These are phyloP conservation scores for Durusdinium trenchii DNA, from an alignment of 73 alveolate species.

Conservation along the genomic window DNA sequence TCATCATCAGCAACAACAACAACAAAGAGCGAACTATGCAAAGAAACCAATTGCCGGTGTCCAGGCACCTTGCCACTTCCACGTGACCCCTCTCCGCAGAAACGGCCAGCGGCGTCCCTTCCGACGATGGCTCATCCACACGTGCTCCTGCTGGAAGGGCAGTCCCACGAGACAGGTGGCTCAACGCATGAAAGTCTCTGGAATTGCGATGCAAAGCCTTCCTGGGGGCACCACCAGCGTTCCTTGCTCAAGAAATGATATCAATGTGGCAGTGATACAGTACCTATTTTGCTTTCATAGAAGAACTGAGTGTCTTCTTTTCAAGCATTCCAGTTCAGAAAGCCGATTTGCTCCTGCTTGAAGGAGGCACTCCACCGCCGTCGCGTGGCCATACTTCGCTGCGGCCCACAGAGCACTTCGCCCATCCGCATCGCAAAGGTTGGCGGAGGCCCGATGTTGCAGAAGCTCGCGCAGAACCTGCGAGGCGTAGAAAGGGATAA, in stretches of 20 bases:
- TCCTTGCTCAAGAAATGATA: too few species aligned
- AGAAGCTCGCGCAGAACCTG: background rate
- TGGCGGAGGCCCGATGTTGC: background rate
- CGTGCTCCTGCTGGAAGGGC: background rate
- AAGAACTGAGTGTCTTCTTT: too few species aligned
- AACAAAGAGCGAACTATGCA: background rate
- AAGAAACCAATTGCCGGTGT: background rate
- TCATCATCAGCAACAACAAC: background rate
- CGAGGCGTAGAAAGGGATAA: too few species aligned
- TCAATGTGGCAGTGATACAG: too few species aligned
- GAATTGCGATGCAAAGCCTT: too few species aligned
- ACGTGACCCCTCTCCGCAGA: constrained; percentile 13
- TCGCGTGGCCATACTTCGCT: constrained; percentile 6
- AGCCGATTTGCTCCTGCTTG: background rate
- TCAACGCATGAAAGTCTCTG: too few species aligned
- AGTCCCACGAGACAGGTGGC: too few species aligned
- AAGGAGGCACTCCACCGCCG: background rate
- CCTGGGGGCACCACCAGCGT: too few species aligned
- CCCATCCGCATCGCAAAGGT: background rate
- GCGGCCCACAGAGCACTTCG: constrained; percentile 55
- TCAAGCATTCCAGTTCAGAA: too few species aligned
- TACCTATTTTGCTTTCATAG: too few species aligned
- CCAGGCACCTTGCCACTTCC: constrained; percentile 23
- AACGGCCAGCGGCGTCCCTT: background rate
- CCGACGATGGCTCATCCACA: background rate